These are phyloP conservation scores for Trichoderma sp. DNA, from an alignment of 2,329 filamentous ascomycete genomes.

Conservation along the genomic window DNA sequence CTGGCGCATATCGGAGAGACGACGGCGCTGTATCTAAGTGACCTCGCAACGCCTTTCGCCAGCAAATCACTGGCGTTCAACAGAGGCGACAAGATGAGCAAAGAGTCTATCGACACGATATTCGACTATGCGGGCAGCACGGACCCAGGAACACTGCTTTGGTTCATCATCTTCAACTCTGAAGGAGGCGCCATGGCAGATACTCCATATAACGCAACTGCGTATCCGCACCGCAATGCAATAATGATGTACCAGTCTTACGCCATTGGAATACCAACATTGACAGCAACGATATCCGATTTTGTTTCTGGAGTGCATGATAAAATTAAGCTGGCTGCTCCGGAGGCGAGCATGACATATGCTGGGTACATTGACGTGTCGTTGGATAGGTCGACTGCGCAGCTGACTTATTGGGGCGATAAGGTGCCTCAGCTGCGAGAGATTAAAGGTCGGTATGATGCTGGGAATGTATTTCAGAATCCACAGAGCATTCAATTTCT, in stretches of 20 bases:
- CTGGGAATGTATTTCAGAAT: slow-evolving; percentile 58
- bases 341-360: slow-evolving; percentile 54
- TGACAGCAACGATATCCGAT: slow-evolving; percentile 48
- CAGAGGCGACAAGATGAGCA: slow-evolving; percentile 49
- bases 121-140: slow-evolving; percentile 56
- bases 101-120: slow-evolving; percentile 48
- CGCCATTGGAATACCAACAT: slow-evolving; percentile 50
- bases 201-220: slow-evolving; percentile 55
- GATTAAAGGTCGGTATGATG: slow-evolving; percentile 57
- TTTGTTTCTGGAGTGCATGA: slow-evolving; percentile 57
- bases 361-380: slow-evolving; percentile 63
- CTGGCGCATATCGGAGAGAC: slow-evolving; percentile 55
- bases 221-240: slow-evolving; percentile 65
- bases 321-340: slow-evolving; percentile 42
- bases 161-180: slow-evolving; percentile 65
- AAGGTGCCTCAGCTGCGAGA: slow-evolving; percentile 50
- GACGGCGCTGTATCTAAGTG: slow-evolving; percentile 49
- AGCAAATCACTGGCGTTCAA: slow-evolving; percentile 60
- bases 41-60: slow-evolving; percentile 54
- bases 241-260: slow-evolving; percentile 66
- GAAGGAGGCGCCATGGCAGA: slow-evolving; percentile 62
- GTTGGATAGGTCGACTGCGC: slow-evolving; percentile 45
- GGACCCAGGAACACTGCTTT: slow-evolving; percentile 54
- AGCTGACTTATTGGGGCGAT: slow-evolving; percentile 57
- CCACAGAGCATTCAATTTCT: slow-evolving; percentile 53